Evolutionary conservation across 1,284 basidiomycete genomes (phyloP), one percentile per base, ranked within the genome.

Genomic region (Rhodofomes roseus): DNA sequence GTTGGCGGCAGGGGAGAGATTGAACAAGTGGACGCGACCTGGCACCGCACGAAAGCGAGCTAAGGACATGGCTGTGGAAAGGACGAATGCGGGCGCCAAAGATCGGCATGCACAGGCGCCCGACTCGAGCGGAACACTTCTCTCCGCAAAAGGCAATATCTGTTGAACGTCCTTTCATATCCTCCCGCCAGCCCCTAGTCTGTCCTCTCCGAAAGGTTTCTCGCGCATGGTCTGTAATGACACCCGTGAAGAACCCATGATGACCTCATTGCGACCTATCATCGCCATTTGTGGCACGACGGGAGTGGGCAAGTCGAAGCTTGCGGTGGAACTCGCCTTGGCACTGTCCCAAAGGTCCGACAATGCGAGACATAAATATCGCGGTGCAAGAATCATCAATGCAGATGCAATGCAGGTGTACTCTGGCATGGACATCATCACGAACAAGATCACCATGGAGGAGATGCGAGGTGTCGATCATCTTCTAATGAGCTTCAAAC

Each of bases 331-430:
- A 60, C 81, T 99, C 16, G 95, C 94, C 14, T 79, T 87, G 27
- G 80, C 81, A 59, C 70, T 89, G 29, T 66, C 77, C 16, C 70
- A 74, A 46, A 65, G 64, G 27, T 27, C 63, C 23, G 48, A 48
- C 16, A 40, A 48, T 55, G 63, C 67, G 36, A 68, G 65, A 22
- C 71, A 73, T 66, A 74, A 72, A 41, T 89, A 86, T 80, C 74
- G 72, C 18, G 82, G 84, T 18, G 89, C 87, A 16, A 82, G 88
- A 68, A 82, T 98, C 65, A 90, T 99, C 70, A 98, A 97, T 67
- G 93, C 95, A 9, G 97, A 99, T 75, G 89, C 96, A 11, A 99
- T 99, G 96, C 97, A 99, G 75, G 89, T 96, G 16, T 99, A 99
- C 73, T 79, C 81, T n/a, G 96, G 96, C 0, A 81, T 99, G 68